Evolutionary conservation across 164 flowering plant genomes (phyloP).

Genomic region (Malania oleifera): DNA sequence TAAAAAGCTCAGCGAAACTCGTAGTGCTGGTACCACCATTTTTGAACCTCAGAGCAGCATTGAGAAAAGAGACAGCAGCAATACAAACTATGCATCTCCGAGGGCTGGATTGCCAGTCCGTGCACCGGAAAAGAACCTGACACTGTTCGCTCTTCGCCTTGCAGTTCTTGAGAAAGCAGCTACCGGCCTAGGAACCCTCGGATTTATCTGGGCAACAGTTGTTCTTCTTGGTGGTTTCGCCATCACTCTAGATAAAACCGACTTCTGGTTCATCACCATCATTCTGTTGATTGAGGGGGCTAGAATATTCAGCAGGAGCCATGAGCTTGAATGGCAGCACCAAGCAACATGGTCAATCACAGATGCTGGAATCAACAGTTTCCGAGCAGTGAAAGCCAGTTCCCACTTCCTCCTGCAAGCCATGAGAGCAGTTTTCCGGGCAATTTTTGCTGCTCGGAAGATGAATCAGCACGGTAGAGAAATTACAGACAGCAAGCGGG

Average conservation of each 20-base stretch:
- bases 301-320: slow-evolving; percentile 87
- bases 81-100: slow-evolving; percentile 14
- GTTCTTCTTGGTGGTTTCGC: slow-evolving; percentile 98
- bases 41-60: slow-evolving; percentile 33
- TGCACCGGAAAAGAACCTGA: slow-evolving; percentile 90
- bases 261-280: slow-evolving; percentile 81
- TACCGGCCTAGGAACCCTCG: slow-evolving; percentile 79
- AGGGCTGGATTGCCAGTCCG: slow-evolving; percentile 13
- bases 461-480: slow-evolving; percentile 27
- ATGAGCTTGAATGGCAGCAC: slow-evolving; percentile 94
- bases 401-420: slow-evolving; percentile 29
- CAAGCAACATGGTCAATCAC: slow-evolving; percentile 86
- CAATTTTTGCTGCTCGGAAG: slow-evolving; percentile 13
- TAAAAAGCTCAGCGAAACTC: slow-evolving; percentile 18
- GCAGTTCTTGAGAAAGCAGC: slow-evolving; percentile 83
- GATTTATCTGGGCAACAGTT: slow-evolving; percentile 97
- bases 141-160: slow-evolving; percentile 80
- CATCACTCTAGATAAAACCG: slow-evolving; percentile 61
- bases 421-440: slow-evolving; percentile 20
- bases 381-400: slow-evolving; percentile 54
- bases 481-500: slow-evolving; percentile 6
- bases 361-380: slow-evolving; percentile 67
- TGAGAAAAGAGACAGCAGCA: slow-evolving; percentile 41
- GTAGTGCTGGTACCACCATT: slow-evolving; percentile 25
- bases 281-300: slow-evolving; percentile 78